Evolutionary conservation across 1,284 basidiomycete species (phyloP).

Genomic region (Stygiomarasmius scandens): DNA sequence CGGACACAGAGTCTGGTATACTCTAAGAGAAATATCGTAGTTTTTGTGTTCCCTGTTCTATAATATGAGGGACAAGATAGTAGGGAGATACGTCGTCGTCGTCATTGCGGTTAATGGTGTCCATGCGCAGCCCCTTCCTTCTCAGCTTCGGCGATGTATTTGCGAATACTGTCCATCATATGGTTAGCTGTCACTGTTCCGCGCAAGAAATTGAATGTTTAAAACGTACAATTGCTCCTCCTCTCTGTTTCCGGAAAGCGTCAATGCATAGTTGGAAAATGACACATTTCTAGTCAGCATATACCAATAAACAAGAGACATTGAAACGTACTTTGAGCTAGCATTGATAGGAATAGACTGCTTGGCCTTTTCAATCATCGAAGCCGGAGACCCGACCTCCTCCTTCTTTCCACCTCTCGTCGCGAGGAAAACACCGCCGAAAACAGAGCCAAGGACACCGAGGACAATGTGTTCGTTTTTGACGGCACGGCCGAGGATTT

Average conservation of each 20-base stretch:
- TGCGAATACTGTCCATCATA: slow-evolving; percentile 57
- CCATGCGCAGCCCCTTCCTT: slow-evolving; percentile 36
- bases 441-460: slow-evolving; percentile 50
- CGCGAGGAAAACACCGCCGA: slow-evolving; percentile 41
- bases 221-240: slow-evolving; percentile 64
- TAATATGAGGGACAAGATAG: not conserved
- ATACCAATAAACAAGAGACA: not conserved
- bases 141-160: slow-evolving; percentile 63
- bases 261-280: slow-evolving; percentile 4
- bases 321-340: slow-evolving; percentile 13
- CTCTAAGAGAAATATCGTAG: not conserved
- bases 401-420: slow-evolving; percentile 48
- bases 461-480: slow-evolving; percentile 63
- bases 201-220: slow-evolving; percentile 8
- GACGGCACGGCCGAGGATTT: slow-evolving; percentile 58
- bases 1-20: not conserved
- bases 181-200: slow-evolving; percentile 37
- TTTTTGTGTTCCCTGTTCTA: not conserved
- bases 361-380: slow-evolving; percentile 45
- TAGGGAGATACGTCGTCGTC: not conserved
- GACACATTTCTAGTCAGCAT: slow-evolving; percentile 43
- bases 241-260: slow-evolving; percentile 40
- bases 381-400: slow-evolving; percentile 25
- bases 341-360: slow-evolving; percentile 43
- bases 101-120: not conserved